Base-by-base conservation (phyloP, 2,329 filamentous ascomycete genomes). In the Polychaeton citri region DNA sequence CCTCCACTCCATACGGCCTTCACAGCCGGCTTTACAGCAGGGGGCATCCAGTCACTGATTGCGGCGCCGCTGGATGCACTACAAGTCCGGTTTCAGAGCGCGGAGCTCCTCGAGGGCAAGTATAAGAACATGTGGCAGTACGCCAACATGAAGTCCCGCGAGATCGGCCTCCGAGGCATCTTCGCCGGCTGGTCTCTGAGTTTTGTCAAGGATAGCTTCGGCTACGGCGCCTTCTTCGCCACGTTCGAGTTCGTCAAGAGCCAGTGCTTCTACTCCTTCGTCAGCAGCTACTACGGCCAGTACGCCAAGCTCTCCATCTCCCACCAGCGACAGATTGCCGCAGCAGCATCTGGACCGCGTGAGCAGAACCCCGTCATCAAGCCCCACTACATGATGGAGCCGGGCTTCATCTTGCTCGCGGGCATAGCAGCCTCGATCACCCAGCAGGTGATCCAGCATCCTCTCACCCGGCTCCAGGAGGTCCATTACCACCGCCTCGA, bases 31-130 rank as follows among this genome's bases (percentile, higher is more conserved):
- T 66, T 83, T 21, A 57, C 80, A 1, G 81, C 80, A 0, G 81
- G 81, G 0, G 65, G 65, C 2, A 55, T 85, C 1, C 81, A 86
- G 57, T 82, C 77, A 41, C 50, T 85, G 12, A 55, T 85, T 7
- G 81, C 81, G 0, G 81, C 81, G 0, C 81, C 81, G 0, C 64
- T 86, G 5, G 81, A 87, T 45, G 81, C 81, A 0, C 71, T 87
- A 2, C 79, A 84, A 49, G 76, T 79, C 4, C 69, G 81, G 6
- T 85, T 81, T 56, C 77, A 81, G 47, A 70, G 71, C 20, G 63
- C 63, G 38, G 74, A 77, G 41, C 68, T 75, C 44, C 58, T 74
- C n/a, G 61, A 70, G 33, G 70, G 71, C 10, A 68, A 67, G 38
- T 72, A 76, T 54, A 70, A 68, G 44, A 81, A 72, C 52, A 81